A percentile compares a stretch with the other conserved stretches of the same genome.
Conservation (phyloP, 2,329 filamentous ascomycete genomes). For the Claviceps arundinis region DNA sequence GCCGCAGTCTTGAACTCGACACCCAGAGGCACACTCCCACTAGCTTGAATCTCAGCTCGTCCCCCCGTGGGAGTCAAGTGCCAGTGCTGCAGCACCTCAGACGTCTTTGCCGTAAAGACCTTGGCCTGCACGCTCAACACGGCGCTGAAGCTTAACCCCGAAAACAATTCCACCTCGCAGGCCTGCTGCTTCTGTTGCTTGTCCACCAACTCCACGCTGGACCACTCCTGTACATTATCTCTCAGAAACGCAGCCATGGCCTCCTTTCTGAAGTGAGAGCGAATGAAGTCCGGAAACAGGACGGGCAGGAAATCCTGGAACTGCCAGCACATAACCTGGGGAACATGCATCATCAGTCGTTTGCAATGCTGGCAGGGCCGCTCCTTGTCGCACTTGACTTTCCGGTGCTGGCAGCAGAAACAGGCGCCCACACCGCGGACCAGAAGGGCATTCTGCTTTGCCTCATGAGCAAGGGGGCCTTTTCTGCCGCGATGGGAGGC, state of each 20-base stretch:
- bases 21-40: constrained; percentile 35
- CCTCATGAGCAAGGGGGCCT: constrained; percentile 39
- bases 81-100: constrained; percentile 38
- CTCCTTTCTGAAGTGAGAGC: constrained; percentile 36
- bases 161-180: constrained; percentile 35
- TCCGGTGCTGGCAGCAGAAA: constrained; percentile 46
- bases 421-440: constrained; percentile 42
- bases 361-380: constrained; percentile 44
- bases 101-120: constrained; percentile 36
- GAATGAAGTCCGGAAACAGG: constrained; percentile 39
- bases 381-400: constrained; percentile 44
- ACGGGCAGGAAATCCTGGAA: constrained; percentile 40
- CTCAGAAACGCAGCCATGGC: constrained; percentile 33
- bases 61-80: constrained; percentile 27
- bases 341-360: constrained; percentile 35
- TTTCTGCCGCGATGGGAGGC: constrained; percentile 42
- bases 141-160: constrained; percentile 29
- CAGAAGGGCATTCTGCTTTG: constrained; percentile 39
- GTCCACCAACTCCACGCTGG: constrained; percentile 27
- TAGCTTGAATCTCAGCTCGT: constrained; percentile 26
- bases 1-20: constrained; percentile 29
- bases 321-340: constrained; percentile 45
- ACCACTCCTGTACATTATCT: constrained; percentile 35
- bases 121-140: constrained; percentile 35
- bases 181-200: constrained; percentile 10